Evolutionary conservation across 257 asterid genomes (phyloP), one percentile per base, ranked within the genome.

Genomic region (Przewalskia tangutica): DNA sequence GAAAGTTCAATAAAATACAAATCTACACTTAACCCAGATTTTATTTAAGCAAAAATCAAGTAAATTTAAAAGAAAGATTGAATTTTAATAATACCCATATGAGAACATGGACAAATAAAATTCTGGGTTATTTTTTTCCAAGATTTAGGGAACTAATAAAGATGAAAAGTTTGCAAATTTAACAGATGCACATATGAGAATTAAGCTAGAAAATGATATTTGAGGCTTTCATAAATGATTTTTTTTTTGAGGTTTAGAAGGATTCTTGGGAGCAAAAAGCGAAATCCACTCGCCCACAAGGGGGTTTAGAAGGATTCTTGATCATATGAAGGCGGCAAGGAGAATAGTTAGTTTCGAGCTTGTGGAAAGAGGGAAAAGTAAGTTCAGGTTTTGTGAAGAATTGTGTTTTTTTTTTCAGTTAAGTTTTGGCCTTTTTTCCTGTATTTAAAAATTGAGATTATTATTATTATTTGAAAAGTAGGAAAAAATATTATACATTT

Each of bases 121-220:
- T 71, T 27, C 42, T 67, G 79, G 77, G 73, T 27, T 27, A 6
- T 11, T 17, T 68, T 80, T 59, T 11, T 36, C 77, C 59, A 48
- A 10, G 13, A 16, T 56, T 5, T 32, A 67, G 17, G 55, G 66
- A 80, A 80, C 55, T 17, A 85, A 68, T 42, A 64, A 50, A 20
- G 75, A 71, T 78, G 60, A 79, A 85, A 70, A 27, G 18, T 65
- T 79, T 80, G 59, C 56, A 83, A 81, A 38, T 60, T 77, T 18
- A 65, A 56, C 42, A 84, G 38, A 86, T 65, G 53, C 81, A 81
- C 77, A 59, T 81, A 48, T 66, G 82, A 86, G 8, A 82, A 64
- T 80, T 27, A 60, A 80, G 85, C 80, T 53, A 63, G 67, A 66
- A 53, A 71, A 81, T 17, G 10, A 58, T 68, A 40, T 36, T 2